A percentile compares a stretch with the other conserved stretches of the same genome.
Evolutionary conservation across 2,329 filamentous ascomycete genomes (phyloP).

Genomic region (Fusarium beomiforme): DNA sequence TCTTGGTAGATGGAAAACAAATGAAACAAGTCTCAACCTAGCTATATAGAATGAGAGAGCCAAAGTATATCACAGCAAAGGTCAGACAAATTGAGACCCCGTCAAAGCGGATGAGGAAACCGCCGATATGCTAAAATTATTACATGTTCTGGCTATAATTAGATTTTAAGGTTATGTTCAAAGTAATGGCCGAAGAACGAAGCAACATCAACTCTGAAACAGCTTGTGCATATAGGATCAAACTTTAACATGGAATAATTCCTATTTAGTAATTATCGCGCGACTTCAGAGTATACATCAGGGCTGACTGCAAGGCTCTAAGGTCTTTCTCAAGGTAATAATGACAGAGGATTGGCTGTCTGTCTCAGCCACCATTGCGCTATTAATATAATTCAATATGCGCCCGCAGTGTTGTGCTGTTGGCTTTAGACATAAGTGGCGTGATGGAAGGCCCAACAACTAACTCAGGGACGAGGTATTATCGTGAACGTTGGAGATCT

Average conservation of each 20-base stretch:
- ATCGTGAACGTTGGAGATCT: not conserved
- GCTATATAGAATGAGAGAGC: too few relatives aligned
- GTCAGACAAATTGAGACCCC: too few relatives aligned
- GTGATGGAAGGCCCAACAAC: not conserved
- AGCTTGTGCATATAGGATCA: not conserved
- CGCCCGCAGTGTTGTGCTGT: not conserved
- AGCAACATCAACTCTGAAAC: not conserved
- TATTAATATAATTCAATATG: not conserved
- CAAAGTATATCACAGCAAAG: too few relatives aligned
- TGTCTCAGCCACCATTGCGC: not conserved
- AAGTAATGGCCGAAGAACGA: not conserved
- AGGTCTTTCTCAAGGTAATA: fast-evolving
- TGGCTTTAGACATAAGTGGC: fast-evolving
- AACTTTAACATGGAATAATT: not conserved
- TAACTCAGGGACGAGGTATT: fast-evolving
- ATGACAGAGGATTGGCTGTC: fast-evolving
- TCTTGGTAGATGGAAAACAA: too few relatives aligned
- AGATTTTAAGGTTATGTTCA: not conserved
- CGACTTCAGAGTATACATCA: fast-evolving
- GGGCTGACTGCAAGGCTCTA: not conserved
- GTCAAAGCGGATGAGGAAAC: not conserved
- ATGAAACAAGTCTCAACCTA: too few relatives aligned
- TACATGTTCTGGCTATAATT: not conserved
- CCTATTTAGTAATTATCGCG: not conserved
- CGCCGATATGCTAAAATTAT: not conserved